phyloP scores from a whole-genome alignment of 2,329 filamentous ascomycete genomes.

The Decorospora gaudefroyi region DNA sequence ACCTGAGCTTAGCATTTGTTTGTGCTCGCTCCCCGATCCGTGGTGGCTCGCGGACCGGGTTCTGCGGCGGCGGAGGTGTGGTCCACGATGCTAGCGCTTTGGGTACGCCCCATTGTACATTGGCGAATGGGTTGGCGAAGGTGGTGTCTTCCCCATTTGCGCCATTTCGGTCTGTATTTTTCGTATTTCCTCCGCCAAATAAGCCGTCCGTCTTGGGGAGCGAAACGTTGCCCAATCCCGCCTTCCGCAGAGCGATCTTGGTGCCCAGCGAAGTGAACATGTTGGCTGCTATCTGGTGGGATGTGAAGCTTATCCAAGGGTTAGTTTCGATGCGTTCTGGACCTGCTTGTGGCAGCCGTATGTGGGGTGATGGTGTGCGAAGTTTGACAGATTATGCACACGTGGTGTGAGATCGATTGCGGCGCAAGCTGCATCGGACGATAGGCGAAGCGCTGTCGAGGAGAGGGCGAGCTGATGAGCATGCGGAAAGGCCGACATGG shows the following conservation, averaged over 20 bases:
- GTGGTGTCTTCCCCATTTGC: conserved; percentile 24
- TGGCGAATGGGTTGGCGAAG: conserved; percentile 44
- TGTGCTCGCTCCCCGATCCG: conserved; percentile 34
- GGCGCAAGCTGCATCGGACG: background rate
- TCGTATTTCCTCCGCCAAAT: conserved; percentile 36
- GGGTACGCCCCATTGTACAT: conserved; percentile 41
- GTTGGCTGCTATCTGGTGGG: conserved; percentile 3
- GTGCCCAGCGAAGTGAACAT: conserved; percentile 63
- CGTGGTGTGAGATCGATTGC: background rate
- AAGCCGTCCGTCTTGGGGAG: conserved; percentile 43
- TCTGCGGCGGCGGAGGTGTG: conserved; percentile 36
- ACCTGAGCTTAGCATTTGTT: conserved; percentile 37
- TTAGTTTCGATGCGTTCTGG: conserved; percentile 7
- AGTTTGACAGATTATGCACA: conserved; percentile 2
- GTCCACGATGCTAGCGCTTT: conserved; percentile 45
- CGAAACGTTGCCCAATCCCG: conserved; percentile 58
- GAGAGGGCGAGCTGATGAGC: conserved; percentile 8
- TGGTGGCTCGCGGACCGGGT: conserved; percentile 35
- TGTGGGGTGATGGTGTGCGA: background rate
- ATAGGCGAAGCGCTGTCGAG: conserved; percentile 2
- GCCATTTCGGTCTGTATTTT: conserved; percentile 26
- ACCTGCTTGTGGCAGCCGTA: conserved; percentile 14
- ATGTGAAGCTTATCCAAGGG: background rate
- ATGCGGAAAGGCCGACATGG: conserved; percentile 18
- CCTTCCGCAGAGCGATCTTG: conserved; percentile 63